phyloP scores from a whole-genome alignment of 768 basidiomycete genomes.

The Hericium erinaceus region DNA sequence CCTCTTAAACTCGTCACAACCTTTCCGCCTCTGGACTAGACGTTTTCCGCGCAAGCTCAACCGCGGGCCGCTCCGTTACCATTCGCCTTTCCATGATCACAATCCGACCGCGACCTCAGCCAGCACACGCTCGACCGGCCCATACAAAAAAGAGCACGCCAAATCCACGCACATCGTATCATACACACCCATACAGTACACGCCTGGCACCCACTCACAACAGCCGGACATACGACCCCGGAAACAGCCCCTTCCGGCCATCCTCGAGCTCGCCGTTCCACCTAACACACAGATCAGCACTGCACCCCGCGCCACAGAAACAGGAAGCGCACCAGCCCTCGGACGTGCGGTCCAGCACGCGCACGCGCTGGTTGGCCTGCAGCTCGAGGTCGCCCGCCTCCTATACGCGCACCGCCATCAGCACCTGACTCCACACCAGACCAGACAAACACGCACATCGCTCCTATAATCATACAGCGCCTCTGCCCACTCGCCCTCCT shows the following conservation, averaged over 20 bases:
- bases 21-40: too few species aligned
- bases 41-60: too few species aligned
- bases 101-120: too few species aligned
- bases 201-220: background rate
- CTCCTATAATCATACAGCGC: constrained; percentile 69
- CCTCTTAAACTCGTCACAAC: too few species aligned
- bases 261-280: constrained; percentile 11
- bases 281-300: constrained; percentile 5
- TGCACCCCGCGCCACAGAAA: background rate
- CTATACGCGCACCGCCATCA: constrained; percentile 26
- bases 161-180: too few species aligned
- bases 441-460: constrained; percentile 29
- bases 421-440: background rate
- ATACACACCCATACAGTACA: too few species aligned
- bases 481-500: constrained; percentile 64
- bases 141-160: too few species aligned
- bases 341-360: constrained; percentile 56
- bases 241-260: constrained; percentile 12
- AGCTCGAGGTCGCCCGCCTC: constrained; percentile 62
- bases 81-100: too few species aligned
- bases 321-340: constrained; percentile 57
- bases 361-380: constrained; percentile 45
- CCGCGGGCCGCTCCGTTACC: too few species aligned
- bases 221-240: constrained; percentile 9
- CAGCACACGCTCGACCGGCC: too few species aligned